Evolutionary conservation across 257 asterid species (phyloP), one percentile per base, ranked within the genome.

Genomic region (Nyctanthes arbortristis): DNA sequence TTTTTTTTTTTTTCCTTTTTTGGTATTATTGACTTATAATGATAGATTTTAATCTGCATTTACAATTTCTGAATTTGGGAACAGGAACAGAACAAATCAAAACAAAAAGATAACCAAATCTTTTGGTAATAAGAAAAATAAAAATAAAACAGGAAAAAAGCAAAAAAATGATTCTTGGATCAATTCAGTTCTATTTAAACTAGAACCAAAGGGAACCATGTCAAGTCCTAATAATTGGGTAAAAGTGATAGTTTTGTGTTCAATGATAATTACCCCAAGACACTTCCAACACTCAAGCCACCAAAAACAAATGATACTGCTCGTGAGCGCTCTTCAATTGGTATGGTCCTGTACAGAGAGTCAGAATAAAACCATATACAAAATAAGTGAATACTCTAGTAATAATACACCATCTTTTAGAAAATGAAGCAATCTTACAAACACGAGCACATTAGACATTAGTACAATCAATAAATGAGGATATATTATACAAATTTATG

Each of bases 261-360:
- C 37, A 33, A 33, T 33, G 5, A 33, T 7, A 33, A 33, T 33
- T 79, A 82, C 87, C 84, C 87, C 7, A 39, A 37, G 63, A 82
- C 87, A 52, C 84, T 82, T 73, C 87, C 87, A 68, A 82, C 69
- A 73, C 87, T 82, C 75, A 82, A 71, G 60, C 87, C 87, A 57
- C 84, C 84, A 67, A 82, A 82, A 69, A 82, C 87, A 73, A 82
- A 82, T 58, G 87, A 82, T 49, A 82, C 87, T 29, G 84, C 87
- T 18, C 87, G 75, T 43, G 87, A 82, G 11, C 84, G 84, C 71
- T 82, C 99, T 73, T 84, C 89, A 70, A 86, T 43, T 58, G 99
- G 99, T 81, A 93, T 89, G 59, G 89, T 63, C 91, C 99, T 93
- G 96, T 39, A 78, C 77, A 73, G 7, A 65, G 13, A 70, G n/a